Evolutionary conservation across 352 stramenopile species (phyloP).

Genomic region (Pythium apleroticum): DNA sequence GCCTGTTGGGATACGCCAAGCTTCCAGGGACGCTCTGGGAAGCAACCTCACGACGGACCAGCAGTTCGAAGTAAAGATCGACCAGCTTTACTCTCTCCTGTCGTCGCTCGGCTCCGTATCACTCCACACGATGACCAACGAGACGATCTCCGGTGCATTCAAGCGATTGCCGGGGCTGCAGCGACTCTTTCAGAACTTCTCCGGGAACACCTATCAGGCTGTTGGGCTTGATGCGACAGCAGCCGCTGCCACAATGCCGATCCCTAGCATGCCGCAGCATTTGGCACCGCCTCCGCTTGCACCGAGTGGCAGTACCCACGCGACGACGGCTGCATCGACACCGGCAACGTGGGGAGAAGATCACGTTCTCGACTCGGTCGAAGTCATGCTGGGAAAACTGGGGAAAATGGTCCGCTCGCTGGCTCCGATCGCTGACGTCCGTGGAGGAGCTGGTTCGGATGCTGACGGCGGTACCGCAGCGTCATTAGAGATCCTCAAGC

Average conservation of each 20-base stretch:
- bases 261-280: background rate
- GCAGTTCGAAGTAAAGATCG: slow-evolving; percentile 61
- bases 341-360: slow-evolving; percentile 15
- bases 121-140: slow-evolving; percentile 50
- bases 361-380: slow-evolving; percentile 37
- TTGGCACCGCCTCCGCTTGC: background rate
- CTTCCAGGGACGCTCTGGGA: slow-evolving; percentile 13
- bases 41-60: slow-evolving; percentile 47
- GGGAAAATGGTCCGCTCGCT: slow-evolving; percentile 63
- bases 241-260: slow-evolving; percentile 14
- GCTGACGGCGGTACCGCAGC: background rate
- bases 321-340: background rate
- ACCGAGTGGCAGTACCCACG: background rate
- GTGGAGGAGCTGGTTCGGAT: slow-evolving; percentile 14
- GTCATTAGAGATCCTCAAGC: slow-evolving; percentile 49
- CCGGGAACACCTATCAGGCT: slow-evolving; percentile 38
- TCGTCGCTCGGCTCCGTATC: slow-evolving; percentile 35
- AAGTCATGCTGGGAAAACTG: slow-evolving; percentile 48
- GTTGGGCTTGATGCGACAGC: slow-evolving; percentile 33
- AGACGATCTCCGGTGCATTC: slow-evolving; percentile 52
- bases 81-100: slow-evolving; percentile 62
- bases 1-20: background rate
- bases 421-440: slow-evolving; percentile 38
- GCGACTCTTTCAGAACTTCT: slow-evolving; percentile 45
- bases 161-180: slow-evolving; percentile 43